Base-by-base conservation (phyloP, 305 asterid genomes). In the Fraxinus sp. region DNA sequence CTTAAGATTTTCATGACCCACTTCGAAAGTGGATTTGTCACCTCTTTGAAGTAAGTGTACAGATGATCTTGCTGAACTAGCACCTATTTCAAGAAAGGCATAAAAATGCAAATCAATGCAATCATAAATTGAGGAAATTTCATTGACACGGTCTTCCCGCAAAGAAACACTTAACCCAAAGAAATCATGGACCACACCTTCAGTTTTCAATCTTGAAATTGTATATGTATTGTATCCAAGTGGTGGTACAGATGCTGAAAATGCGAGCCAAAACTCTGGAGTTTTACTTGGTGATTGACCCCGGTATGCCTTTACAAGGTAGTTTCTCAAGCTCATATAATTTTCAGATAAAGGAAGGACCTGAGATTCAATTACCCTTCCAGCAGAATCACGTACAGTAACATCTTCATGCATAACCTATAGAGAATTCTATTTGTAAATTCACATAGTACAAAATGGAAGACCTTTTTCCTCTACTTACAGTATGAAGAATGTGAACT, bases 1-100 rank as follows among this genome's bases (percentile, higher is more conserved):
- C 88, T 87, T 91, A 84, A 91, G 78, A 81, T 91, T 82, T 75
- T 88, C 94, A 85, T 84, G 89, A 20, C 92, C 90, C 81, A 88
- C 87, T 86, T 83, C 92, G 81, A 89, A 73, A 49, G 86, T 81
- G 77, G 79, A 70, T 49, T 80, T 73, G 41, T 80, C 85, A 71
- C 86, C 74, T 62, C 82, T 75, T 62, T n/a, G 83, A 80, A 80
- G 77, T 4, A 49, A 71, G 39, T 87, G 80, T 46, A 84, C 8
- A 33, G 90, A 82, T 87, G 90, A 86, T 83, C 82, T 81, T 68
- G 73, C 35, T 72, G 87, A 84, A 64, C 70, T 79, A 79, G 78
- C 72, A 79, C 86, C 93, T 90, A 84, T 72, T 70, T 41, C 78
- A 81, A 73, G 57, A 80, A 71, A 41, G 59, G 75, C 77, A 52